Evolutionary conservation across 2,329 filamentous ascomycete species (phyloP), one percentile per base, ranked within the genome.

Genomic region (Pseudogymnoascus sp.): DNA sequence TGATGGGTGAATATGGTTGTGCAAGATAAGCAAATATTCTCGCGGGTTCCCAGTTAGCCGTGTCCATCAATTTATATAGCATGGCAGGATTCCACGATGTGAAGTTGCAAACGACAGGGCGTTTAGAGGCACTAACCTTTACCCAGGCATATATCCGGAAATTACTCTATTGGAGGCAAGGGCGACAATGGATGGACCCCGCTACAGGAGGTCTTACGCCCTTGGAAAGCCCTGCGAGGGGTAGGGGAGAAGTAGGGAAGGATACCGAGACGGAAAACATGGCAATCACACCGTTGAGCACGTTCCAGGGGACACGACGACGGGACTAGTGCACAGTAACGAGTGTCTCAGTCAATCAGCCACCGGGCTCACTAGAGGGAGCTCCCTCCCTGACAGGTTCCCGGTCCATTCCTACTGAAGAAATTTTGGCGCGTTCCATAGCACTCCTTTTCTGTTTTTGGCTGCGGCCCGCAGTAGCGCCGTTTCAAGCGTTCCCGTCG

Each of bases 41-140:
- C 28, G 25, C n/a, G n/a, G 28, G n/a, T 33, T 55, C 49, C 49
- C 8, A 55, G 49, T 55, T 33, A 55, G 49, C 25, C 28, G n/a
- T 55, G 49, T 12, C 28, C n/a, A 33, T 55, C 49, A 55, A 55
- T 55, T 55, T 55, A 55, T 55, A 55, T 55, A 55, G 49, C 28
- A 55, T 22, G 28, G 49, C 28, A 55, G 49, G n/a, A 55, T 55
- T 55, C 28, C 8, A 33, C 49, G 25, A n/a, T 33, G 28, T 33
- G n/a, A 55, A 12, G 25, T 11, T 14, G n/a, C 28, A 55, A 19
- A 25, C 49, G 28, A 55, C 49, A 30, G 49, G 41, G 25, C 8
- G 8, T 19, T 30, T 55, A 19, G 9, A 19, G 49, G 25, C n/a
- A 12, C 49, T 55, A 55, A 5, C 49, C 25, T 19, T 19, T 11